Conservation (phyloP, 257 asterid genomes). For the Jacaranda copaia region DNA sequence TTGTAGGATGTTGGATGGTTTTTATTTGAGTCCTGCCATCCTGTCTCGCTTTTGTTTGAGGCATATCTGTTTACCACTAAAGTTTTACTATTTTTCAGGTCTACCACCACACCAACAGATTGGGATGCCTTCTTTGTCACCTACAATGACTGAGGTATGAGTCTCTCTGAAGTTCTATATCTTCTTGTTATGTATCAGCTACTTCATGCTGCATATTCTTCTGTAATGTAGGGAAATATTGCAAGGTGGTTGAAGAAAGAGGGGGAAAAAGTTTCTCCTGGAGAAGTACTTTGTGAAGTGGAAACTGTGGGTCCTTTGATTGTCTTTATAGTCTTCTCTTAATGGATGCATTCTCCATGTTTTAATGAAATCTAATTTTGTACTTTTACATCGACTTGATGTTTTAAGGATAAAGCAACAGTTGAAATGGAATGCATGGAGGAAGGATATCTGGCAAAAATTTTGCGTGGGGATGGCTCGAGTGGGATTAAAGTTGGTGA, state of each 20-base stretch:
- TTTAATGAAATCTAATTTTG: conserved; percentile 27
- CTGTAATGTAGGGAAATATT: conserved; percentile 3
- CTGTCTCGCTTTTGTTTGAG: neutral
- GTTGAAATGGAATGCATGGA: conserved; percentile 16
- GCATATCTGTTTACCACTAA: conserved; percentile 13
- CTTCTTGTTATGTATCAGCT: neutral
- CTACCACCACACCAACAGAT: conserved; percentile 9
- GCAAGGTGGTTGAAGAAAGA: conserved; percentile 2
- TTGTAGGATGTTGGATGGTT: neutral
- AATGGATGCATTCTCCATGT: conserved; percentile 8
- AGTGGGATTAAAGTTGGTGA: conserved; percentile 10
- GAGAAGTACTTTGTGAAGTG: conserved; percentile 7
- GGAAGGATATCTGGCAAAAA: conserved; percentile 2
- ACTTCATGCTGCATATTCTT: neutral
- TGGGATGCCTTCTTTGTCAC: conserved; percentile 76
- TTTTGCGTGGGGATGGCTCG: conserved; percentile 5
- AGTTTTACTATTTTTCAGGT: conserved; percentile 38
- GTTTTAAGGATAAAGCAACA: neutral
- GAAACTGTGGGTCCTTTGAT: conserved; percentile 2
- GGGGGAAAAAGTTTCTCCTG: conserved; percentile 7
- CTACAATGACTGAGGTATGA: conserved; percentile 79
- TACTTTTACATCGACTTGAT: neutral
- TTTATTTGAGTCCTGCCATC: conserved; percentile 5
- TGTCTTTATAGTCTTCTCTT: neutral
- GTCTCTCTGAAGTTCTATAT: neutral